Conservation (phyloP, 2,329 filamentous ascomycete genomes). For the Bipolaris zeicola region DNA sequence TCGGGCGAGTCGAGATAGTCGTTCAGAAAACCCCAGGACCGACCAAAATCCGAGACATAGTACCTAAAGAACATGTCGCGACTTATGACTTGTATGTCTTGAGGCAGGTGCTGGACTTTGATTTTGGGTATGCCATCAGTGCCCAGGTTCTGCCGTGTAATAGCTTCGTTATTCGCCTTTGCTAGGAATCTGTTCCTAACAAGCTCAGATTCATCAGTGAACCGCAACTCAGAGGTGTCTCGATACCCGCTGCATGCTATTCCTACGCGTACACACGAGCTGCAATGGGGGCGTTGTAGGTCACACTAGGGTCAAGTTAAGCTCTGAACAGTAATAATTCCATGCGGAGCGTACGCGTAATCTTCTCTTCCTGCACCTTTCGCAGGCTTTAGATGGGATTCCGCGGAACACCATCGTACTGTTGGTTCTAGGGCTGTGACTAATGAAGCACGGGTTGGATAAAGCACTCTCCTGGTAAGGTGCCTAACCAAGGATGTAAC, state of each 20-base stretch:
- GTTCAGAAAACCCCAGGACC: constrained; percentile 31
- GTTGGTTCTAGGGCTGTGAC: not conserved
- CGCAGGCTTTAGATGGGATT: constrained; percentile 28
- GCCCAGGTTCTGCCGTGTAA: not conserved
- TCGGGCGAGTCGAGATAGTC: constrained; percentile 18
- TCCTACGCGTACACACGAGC: constrained; percentile 28
- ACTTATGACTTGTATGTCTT: constrained; percentile 26
- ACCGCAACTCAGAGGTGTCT: constrained; percentile 28
- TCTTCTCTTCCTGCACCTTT: constrained; percentile 25
- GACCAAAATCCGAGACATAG: constrained; percentile 35
- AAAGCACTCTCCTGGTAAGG: not conserved
- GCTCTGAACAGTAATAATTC: not conserved
- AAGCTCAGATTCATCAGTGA: constrained; percentile 32
- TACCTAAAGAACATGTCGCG: constrained; percentile 32
- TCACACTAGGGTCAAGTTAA: constrained; percentile 27
- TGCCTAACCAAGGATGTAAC: not conserved
- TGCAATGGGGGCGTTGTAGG: constrained; percentile 27
- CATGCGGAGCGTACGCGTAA: constrained; percentile 10
- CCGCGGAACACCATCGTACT: constrained; percentile 23
- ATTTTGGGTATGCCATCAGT: constrained; percentile 7
- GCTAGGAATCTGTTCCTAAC: constrained; percentile 22
- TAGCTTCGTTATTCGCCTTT: not conserved
- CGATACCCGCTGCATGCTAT: constrained; percentile 31
- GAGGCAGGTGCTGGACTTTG: constrained; percentile 18
- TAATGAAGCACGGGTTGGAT: not conserved